Conservation (phyloP, 768 basidiomycete species). For the Lactarius hatsudake region DNA sequence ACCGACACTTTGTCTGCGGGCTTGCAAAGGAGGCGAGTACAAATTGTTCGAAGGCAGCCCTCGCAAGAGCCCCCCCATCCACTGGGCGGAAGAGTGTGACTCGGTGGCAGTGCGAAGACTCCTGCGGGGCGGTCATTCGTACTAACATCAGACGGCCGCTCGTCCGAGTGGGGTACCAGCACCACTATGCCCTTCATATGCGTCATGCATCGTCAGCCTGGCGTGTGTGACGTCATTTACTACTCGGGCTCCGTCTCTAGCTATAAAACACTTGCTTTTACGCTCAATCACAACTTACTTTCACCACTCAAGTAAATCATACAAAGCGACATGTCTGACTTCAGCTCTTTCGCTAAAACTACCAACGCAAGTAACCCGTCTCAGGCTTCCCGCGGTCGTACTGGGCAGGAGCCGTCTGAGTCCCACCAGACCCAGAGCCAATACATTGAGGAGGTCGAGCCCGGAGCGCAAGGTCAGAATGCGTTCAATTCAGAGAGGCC, state of each 20-base stretch:
- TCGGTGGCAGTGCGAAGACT: too few relatives aligned
- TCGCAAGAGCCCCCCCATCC: too few relatives aligned
- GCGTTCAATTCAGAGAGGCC: constrained; percentile 36
- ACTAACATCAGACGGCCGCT: too few relatives aligned
- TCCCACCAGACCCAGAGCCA: background rate
- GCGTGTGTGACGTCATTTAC: constrained; percentile 13
- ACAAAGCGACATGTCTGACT: background rate
- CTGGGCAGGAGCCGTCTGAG: constrained; percentile 17
- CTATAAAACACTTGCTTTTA: background rate
- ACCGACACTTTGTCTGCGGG: too few relatives aligned
- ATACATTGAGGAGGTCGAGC: background rate
- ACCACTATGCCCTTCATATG: background rate
- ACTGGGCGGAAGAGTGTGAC: too few relatives aligned
- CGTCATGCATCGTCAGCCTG: background rate
- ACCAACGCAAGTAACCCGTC: background rate
- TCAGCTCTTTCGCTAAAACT: background rate
- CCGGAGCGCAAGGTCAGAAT: constrained; percentile 21
- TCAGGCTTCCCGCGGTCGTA: constrained; percentile 35
- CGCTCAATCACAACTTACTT: background rate
- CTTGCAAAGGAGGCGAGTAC: too few relatives aligned
- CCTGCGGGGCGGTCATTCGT: too few relatives aligned
- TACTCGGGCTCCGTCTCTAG: background rate
- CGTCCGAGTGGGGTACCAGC: too few relatives aligned
- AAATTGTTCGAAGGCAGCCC: too few relatives aligned
- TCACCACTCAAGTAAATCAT: background rate